Evolutionary conservation across 192 early-diverging fungal species (phyloP).

Genomic region (Dimargaris xerosporica): DNA sequence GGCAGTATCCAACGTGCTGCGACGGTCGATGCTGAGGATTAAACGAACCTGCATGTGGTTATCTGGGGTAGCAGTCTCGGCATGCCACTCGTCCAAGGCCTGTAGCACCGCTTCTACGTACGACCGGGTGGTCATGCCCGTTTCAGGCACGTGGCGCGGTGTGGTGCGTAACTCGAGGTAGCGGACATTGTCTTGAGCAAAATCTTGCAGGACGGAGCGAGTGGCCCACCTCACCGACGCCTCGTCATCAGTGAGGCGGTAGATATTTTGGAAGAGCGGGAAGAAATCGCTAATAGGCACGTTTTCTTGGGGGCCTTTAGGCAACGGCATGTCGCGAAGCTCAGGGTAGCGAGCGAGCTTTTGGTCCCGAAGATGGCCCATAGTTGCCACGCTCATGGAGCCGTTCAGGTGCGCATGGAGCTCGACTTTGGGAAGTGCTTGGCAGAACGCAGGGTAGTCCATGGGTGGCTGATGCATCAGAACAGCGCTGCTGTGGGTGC

Average conservation of each 20-base stretch:
- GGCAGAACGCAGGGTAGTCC: too few species aligned
- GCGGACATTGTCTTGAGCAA: conserved; percentile 31
- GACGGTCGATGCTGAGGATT: conserved; percentile 37
- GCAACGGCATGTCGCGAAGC: conserved; percentile 21
- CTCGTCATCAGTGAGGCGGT: conserved; percentile 35
- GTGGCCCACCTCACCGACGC: conserved; percentile 23
- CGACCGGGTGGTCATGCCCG: conserved; percentile 34
- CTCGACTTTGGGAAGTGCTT: conserved; percentile 17
- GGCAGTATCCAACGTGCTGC: conserved; percentile 27
- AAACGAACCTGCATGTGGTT: conserved; percentile 26
- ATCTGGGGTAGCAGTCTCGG: conserved; percentile 10
- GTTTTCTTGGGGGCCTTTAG: conserved; percentile 18
- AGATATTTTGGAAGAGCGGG: conserved; percentile 35
- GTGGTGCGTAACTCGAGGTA: conserved; percentile 45
- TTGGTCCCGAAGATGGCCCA: conserved; percentile 20
- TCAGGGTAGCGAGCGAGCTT: conserved; percentile 26
- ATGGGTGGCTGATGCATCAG: too few species aligned
- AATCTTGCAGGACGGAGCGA: conserved; percentile 27
- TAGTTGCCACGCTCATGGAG: conserved; percentile 23
- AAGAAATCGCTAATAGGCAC: conserved; percentile 27
- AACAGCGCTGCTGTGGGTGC: too few species aligned
- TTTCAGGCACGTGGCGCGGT: conserved; percentile 26
- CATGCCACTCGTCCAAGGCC: conserved; percentile 13
- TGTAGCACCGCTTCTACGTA: conserved; percentile 29
- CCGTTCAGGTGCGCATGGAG: conserved; percentile 51